Evolutionary conservation across 805 yeast genomes (phyloP), one percentile per base, ranked within the genome.

Genomic region (Yamadazyma sp.): DNA sequence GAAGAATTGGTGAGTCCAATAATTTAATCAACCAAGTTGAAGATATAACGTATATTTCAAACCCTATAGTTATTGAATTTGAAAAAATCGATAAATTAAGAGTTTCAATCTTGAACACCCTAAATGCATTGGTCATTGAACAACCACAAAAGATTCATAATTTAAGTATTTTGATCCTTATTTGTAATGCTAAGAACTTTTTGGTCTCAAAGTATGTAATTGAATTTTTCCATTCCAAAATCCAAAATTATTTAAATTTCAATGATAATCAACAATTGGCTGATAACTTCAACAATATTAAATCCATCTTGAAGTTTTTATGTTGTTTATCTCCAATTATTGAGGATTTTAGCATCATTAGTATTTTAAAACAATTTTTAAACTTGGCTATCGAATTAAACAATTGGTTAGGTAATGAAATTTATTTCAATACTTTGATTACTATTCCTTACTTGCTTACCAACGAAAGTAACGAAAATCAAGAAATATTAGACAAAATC

Each of bases 91-190:
- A 75, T 40, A 69, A 69, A 33, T 75, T 82, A 43, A 69, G 86
- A 40, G 62, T 60, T 22, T 76, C 82, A 3, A 62, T 86, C 14
- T 60, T 86, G 40, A 69, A 72, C 31, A 83, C 86, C 2, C 52
- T 88, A 17, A 72, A 73, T 36, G 86, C 95, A 2, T 73, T 85
- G 28, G 69, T 82, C 8, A 60, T 75, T 19, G 98, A 93, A 58
- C 96, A 91, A 58, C 98, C 99, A 0, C 95, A 89, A 44, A 93
- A 89, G 55, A 75, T 82, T 40, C 77, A 81, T 10, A 74, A 80
- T n/a, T 58, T 91, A 38, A 74, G 87, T 18, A 77, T 80, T 7
- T 66, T 87, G 45, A 62, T 88, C 4, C 72, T 81, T 49, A 65
- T 80, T 15, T 78, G 86, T 30, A 81, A 83, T 59, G 67, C 82